Percentiles rank a stretch among this genome's conserved stretches.
Conservation (phyloP, 768 basidiomycete species). For the Serendipita sp. region DNA sequence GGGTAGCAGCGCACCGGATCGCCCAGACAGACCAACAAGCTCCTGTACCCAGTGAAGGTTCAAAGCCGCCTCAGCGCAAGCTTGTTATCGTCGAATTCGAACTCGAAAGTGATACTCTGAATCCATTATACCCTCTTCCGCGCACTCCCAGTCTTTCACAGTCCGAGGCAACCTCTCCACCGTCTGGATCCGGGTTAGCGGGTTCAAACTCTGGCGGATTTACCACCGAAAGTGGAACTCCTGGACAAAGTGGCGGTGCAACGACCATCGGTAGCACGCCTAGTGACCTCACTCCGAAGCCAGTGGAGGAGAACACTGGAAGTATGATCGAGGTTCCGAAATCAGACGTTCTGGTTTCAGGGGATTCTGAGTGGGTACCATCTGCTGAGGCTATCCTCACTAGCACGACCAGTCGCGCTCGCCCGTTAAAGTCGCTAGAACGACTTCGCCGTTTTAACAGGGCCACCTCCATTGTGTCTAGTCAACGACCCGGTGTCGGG, state of each 20-base stretch:
- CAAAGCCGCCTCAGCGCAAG: slow-evolving; percentile 12
- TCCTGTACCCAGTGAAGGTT: slow-evolving; percentile 10
- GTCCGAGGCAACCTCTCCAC: neutral
- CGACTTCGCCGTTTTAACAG: slow-evolving; percentile 38
- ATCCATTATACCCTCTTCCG: slow-evolving; percentile 46
- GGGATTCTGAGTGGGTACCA: slow-evolving; percentile 27
- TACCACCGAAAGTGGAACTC: slow-evolving; percentile 7
- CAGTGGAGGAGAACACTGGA: neutral
- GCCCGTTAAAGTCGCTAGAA: slow-evolving; percentile 55
- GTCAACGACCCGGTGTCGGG: slow-evolving; percentile 14
- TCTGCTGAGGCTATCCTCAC: slow-evolving; percentile 46
- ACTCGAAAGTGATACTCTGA: slow-evolving; percentile 49
- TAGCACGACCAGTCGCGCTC: slow-evolving; percentile 51
- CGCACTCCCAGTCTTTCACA: slow-evolving; percentile 11
- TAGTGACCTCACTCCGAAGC: slow-evolving; percentile 10
- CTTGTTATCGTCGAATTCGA: slow-evolving; percentile 68
- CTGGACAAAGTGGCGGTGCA: slow-evolving; percentile 9
- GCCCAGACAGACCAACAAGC: slow-evolving; percentile 19
- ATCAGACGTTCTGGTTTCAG: neutral
- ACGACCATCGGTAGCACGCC: slow-evolving; percentile 10
- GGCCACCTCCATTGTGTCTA: slow-evolving; percentile 12
- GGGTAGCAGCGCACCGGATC: slow-evolving; percentile 46
- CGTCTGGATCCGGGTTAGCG: slow-evolving; percentile 7
- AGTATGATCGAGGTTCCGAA: neutral
- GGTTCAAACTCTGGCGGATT: slow-evolving; percentile 8